Conservation (phyloP, 768 basidiomycete genomes). For the Trametes cinnabarina region DNA sequence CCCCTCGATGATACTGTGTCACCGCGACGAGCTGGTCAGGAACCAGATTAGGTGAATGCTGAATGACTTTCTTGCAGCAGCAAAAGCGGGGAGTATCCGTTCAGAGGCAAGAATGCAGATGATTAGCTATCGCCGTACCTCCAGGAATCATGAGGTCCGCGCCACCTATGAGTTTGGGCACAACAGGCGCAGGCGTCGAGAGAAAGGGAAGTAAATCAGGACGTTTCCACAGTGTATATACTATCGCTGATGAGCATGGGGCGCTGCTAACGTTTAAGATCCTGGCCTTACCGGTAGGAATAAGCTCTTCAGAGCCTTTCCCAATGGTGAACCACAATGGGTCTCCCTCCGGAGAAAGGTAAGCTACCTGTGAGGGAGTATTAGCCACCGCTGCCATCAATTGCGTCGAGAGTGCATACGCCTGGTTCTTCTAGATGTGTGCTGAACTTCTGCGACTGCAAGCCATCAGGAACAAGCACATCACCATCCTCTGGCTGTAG, state of each 20-base stretch:
- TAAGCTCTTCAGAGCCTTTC: constrained; percentile 62
- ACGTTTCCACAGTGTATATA: constrained; percentile 80
- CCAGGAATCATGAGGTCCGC: constrained; percentile 90
- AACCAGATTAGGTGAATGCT: constrained; percentile 42
- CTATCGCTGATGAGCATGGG: constrained; percentile 25
- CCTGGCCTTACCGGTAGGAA: constrained; percentile 55
- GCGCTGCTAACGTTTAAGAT: not conserved
- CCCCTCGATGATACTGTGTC: constrained; percentile 44
- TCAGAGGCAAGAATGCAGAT: not conserved
- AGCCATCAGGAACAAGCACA: constrained; percentile 69
- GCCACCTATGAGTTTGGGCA: constrained; percentile 71
- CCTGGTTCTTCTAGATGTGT: constrained; percentile 66
- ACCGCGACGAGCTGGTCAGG: constrained; percentile 63
- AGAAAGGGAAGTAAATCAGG: constrained; percentile 65
- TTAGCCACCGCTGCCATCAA: not conserved
- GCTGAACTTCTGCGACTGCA: constrained; percentile 63
- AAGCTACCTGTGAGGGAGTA: constrained; percentile 50
- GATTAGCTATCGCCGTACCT: constrained; percentile 42
- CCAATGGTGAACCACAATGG: constrained; percentile 80
- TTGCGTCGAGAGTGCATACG: constrained; percentile 39
- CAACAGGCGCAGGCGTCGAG: constrained; percentile 68
- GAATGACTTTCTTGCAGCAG: constrained; percentile 53
- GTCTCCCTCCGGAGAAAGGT: constrained; percentile 61
- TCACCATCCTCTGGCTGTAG: constrained; percentile 59
- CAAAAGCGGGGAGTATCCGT: constrained; percentile 6